Base-by-base conservation (phyloP, 108 stramenopile genomes). In the Nannochloropsis salina region DNA sequence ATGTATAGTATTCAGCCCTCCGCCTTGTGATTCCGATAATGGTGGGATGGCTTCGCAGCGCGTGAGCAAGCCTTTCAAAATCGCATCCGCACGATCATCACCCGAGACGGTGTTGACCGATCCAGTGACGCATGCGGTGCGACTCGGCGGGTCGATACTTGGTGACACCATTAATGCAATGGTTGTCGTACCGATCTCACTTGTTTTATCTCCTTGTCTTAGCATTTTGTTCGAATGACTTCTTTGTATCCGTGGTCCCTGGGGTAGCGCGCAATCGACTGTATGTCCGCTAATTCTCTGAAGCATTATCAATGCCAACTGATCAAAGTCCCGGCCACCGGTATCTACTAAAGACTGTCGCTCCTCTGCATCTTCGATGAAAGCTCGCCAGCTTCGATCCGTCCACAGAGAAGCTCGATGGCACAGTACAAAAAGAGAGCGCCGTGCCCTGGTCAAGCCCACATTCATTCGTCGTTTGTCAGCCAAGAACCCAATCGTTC, bases 381-480 rank as follows among this genome's bases (percentile, higher is more conserved):
- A 83, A 41, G 86, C 83, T 11, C 41, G 83, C 86, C 86, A 87
- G 15, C 44, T 87, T 4, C 43, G 10, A 18, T 83, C 86, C 18
- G 86, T 45, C 15, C 83, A 80, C 11, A 87, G 80, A 9, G 83
- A 31, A 3, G 82, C 41, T 21, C 42, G 31, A 79, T 87, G 61
- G 1, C 86, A 82, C 10, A 87, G 83, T 31, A 87, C 44, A 15
- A 87, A n/a, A 6, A 87, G 74, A 12, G 86, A 87, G 8, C 83
- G 83, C 43, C 61, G 92, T 2, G 96, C 95, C 41, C 96, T 84
- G 9, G 96, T 96, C 43, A 96, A 88, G 3, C 95, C 96, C 6
- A 96, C 96, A 86, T 94, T 94, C 42, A 96, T 85, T 42, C 96
- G 90, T 43, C 95, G 85, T 41, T 86, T 47, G 84, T 96, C 96